phyloP scores from a whole-genome alignment of 2,329 filamentous ascomycete genomes.

The Didymella exigua region DNA sequence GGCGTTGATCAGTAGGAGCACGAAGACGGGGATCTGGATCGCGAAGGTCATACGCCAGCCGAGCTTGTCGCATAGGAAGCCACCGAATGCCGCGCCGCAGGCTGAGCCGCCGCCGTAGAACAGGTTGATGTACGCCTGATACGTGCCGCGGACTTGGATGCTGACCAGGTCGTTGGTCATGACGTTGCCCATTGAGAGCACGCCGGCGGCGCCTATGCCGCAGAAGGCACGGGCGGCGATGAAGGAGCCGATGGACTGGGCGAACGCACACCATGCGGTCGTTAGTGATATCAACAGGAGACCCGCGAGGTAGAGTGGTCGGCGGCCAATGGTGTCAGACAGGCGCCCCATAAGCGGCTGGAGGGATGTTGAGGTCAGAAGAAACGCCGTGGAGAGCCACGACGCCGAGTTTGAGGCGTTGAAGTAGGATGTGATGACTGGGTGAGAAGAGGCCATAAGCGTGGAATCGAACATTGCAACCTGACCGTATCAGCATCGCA shows the following conservation, averaged over 20 bases:
- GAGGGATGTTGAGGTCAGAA: slow-evolving; percentile 76
- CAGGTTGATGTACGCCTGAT: slow-evolving; percentile 72
- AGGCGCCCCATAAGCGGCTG: slow-evolving; percentile 76
- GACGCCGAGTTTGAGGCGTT: slow-evolving; percentile 77
- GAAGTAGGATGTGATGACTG: slow-evolving; percentile 82
- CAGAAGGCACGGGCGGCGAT: slow-evolving; percentile 73
- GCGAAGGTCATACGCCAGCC: slow-evolving; percentile 76
- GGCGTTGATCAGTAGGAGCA: slow-evolving; percentile 52
- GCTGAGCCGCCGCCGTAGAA: slow-evolving; percentile 60
- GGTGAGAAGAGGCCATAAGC: slow-evolving; percentile 81
- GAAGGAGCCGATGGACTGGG: slow-evolving; percentile 70
- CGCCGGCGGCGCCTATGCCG: slow-evolving; percentile 74
- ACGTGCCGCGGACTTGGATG: slow-evolving; percentile 73
- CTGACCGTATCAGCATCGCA: slow-evolving; percentile 46
- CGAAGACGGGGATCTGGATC: slow-evolving; percentile 58
- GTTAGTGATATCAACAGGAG: slow-evolving; percentile 67
- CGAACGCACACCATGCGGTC: slow-evolving; percentile 72
- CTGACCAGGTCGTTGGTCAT: slow-evolving; percentile 76
- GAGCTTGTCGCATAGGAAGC: slow-evolving; percentile 70
- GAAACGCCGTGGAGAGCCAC: slow-evolving; percentile 80
- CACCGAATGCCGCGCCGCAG: slow-evolving; percentile 71
- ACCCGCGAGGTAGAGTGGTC: slow-evolving; percentile 67
- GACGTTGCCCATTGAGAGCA: slow-evolving; percentile 71
- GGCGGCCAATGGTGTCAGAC: slow-evolving; percentile 75
- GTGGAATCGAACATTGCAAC: slow-evolving; percentile 70